A percentile compares a stretch with the other conserved stretches of the same genome.
Conservation (phyloP, 2,329 filamentous ascomycete species). For the Nakataea oryzae region DNA sequence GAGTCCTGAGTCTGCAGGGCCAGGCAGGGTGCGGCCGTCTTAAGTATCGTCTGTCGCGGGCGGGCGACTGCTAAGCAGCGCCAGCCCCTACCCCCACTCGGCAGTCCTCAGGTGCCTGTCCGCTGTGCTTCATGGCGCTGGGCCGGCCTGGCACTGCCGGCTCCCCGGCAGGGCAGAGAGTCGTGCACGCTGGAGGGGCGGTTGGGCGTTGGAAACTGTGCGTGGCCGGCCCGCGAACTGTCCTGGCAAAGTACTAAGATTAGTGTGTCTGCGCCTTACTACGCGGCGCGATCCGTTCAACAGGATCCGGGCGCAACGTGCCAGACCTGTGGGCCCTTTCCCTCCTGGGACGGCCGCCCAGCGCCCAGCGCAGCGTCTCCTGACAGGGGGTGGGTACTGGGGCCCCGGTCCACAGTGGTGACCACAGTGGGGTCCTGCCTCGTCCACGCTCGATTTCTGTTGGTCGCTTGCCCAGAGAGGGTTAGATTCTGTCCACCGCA, state of each 20-base stretch:
- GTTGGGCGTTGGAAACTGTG: neutral
- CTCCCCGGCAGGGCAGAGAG: neutral
- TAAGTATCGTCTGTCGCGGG: neutral
- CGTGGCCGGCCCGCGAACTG: neutral
- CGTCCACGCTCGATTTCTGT: neutral
- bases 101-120: neutral
- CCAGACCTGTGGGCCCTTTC: neutral
- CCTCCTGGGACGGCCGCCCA: neutral
- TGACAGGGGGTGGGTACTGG: no score
- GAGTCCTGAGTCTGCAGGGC: neutral
- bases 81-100: no score
- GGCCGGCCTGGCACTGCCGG: no score
- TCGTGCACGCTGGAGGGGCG: no score
- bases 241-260: neutral
- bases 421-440: neutral
- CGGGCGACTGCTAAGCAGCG: neutral
- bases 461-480: neutral
- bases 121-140: neutral
- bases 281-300: neutral
- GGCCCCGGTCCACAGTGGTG: neutral
- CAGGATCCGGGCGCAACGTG: neutral
- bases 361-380: no score
- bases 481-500: neutral
- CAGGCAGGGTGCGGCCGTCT: neutral
- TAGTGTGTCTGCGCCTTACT: neutral